Percentiles rank a stretch among this genome's conserved stretches.
Conservation (phyloP, 2,329 filamentous ascomycete genomes). For the Phyllosticta paracitricarpa region DNA sequence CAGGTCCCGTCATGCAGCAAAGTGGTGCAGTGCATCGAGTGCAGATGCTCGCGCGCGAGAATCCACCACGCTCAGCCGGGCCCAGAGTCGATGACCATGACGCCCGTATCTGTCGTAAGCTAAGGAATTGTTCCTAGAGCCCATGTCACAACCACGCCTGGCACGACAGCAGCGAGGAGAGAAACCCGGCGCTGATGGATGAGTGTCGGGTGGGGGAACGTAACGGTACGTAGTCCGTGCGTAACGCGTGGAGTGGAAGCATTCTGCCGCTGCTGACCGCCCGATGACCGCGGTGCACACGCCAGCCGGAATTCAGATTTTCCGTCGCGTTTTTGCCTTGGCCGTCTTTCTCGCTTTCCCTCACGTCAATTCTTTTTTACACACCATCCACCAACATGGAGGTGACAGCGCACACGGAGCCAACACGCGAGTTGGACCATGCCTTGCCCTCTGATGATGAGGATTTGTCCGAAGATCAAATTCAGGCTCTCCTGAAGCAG, state of each 20-base stretch:
- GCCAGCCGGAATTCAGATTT: neutral
- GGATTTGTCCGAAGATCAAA: constrained; percentile 50
- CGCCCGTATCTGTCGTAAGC: neutral
- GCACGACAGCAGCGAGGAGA: no score
- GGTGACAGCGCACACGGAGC: constrained; percentile 4
- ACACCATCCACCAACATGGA: constrained; percentile 2
- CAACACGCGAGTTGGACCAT: neutral
- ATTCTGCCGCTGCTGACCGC: neutral
- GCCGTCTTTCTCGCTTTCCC: neutral
- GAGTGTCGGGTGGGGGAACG: no score
- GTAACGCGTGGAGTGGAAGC: neutral
- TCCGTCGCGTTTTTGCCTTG: neutral
- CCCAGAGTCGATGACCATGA: neutral
- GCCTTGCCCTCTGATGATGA: constrained; percentile 15
- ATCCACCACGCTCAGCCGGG: no score
- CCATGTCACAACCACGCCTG: no score
- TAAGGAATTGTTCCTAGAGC: no score
- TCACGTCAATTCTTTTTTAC: neutral
- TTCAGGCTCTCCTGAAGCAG: constrained; percentile 42
- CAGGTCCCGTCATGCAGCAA: neutral
- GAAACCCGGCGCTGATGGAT: no score
- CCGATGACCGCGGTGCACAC: neutral
- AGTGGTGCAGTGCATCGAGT: neutral
- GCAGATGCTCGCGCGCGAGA: neutral
- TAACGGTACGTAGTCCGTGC: no score